Conservation (phyloP, 306 rosid species). For the Dryas octopetala region DNA sequence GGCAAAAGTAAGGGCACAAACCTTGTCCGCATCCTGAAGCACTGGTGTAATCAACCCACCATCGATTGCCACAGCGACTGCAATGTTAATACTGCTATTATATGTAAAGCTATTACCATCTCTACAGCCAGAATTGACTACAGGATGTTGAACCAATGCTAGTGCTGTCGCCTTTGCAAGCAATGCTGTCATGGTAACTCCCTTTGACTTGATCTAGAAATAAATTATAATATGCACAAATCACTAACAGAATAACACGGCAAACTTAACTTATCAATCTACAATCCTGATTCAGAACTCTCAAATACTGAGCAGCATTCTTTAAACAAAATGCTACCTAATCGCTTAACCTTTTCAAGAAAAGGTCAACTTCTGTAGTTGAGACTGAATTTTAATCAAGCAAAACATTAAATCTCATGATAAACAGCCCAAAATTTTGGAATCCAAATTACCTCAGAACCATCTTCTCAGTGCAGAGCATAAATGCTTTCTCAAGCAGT, state of each 20-base stretch:
- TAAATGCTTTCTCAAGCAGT: neutral
- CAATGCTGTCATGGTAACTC: constrained; percentile 98
- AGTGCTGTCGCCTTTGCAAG: constrained; percentile 98
- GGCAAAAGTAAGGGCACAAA: constrained; percentile 11
- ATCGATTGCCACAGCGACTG: constrained; percentile 89
- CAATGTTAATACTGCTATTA: constrained; percentile 81
- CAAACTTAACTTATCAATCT: neutral
- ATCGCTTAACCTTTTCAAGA: neutral
- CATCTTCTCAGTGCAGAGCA: neutral
- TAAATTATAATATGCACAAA: constrained; percentile 9
- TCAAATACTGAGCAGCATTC: neutral
- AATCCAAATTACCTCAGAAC: neutral
- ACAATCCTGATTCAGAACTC: neutral
- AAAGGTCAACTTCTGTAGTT: constrained; percentile 9
- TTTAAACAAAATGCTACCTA: neutral
- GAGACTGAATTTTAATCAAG: neutral
- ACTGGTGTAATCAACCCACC: constrained; percentile 94
- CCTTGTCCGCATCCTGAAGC: constrained; percentile 97
- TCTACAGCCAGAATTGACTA: constrained; percentile 86
- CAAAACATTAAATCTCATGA: neutral
- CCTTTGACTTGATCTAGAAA: constrained; percentile 82
- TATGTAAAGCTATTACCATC: constrained; percentile 96
- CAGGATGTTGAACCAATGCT: constrained; percentile 82
- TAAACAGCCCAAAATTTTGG: neutral
- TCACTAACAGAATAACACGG: constrained; percentile 4